Conservation (phyloP, 148 eudicot species). For the Bassia scoparia region DNA sequence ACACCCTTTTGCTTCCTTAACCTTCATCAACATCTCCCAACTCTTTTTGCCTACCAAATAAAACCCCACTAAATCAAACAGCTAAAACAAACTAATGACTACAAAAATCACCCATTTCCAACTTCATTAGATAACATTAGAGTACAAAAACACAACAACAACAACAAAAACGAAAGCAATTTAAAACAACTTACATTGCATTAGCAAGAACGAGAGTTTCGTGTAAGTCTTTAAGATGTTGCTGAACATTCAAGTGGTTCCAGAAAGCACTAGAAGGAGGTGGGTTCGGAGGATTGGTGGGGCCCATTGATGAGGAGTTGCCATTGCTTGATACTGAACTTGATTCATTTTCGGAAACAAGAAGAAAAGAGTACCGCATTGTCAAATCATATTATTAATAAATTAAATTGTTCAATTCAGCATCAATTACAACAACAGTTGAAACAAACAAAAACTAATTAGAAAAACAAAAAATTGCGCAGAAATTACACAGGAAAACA, state of each 20-base stretch:
- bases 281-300: conserved; percentile 47
- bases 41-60: conserved; percentile 61
- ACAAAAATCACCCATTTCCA: not conserved
- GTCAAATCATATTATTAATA: too few relatives aligned
- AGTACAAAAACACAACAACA: not conserved
- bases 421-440: too few relatives aligned
- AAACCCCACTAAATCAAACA: not conserved
- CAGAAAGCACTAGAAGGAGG: conserved; percentile 64
- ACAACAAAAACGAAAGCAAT: too few relatives aligned
- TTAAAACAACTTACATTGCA: conserved; percentile 59
- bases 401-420: too few relatives aligned
- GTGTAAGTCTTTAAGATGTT: conserved; percentile 51
- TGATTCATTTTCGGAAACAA: conserved; percentile 36
- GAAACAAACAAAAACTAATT: too few relatives aligned
- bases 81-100: not conserved
- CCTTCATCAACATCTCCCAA: conserved; percentile 54
- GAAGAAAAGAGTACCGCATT: too few relatives aligned
- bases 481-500: too few relatives aligned
- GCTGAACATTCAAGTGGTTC: conserved; percentile 46
- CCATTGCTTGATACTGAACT: conserved; percentile 34
- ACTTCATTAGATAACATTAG: not conserved
- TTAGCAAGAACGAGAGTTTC: conserved; percentile 59
- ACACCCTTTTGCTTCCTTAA: conserved; percentile 46
- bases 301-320: conserved; percentile 42
- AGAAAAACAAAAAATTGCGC: too few relatives aligned